A percentile compares a stretch with the other conserved stretches of the same genome.
Conservation (phyloP, 2,329 filamentous ascomycete genomes). For the Parafenestella ontariensis region DNA sequence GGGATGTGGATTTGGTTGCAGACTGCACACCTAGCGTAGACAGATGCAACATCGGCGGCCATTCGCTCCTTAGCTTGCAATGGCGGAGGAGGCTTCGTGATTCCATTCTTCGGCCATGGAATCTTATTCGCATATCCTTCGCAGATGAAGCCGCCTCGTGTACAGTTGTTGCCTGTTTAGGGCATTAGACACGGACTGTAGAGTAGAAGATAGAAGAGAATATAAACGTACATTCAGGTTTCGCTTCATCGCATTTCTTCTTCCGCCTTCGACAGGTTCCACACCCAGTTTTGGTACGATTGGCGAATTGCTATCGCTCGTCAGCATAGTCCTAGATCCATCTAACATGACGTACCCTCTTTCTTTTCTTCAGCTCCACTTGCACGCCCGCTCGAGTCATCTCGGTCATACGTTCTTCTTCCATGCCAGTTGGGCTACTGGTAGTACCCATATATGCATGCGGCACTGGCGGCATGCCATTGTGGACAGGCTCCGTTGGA, state of each 20-base stretch:
- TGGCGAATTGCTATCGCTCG: conserved; percentile 75
- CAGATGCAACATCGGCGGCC: conserved; percentile 27
- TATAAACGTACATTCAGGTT: conserved; percentile 80
- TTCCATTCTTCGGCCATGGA: conserved; percentile 79
- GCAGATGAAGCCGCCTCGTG: conserved; percentile 87
- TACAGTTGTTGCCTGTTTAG: conserved; percentile 72
- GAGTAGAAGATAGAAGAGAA: conserved; percentile 57
- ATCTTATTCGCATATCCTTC: conserved; percentile 86
- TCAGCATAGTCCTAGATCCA: conserved; percentile 13
- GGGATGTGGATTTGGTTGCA: conserved; percentile 37
- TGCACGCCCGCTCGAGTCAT: conserved; percentile 53
- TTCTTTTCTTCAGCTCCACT: conserved; percentile 54
- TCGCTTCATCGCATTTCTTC: conserved; percentile 97
- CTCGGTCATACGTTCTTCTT: conserved; percentile 45
- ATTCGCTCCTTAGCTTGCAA: conserved; percentile 80
- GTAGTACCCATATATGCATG: conserved; percentile 15
- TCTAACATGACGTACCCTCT: conserved; percentile 51
- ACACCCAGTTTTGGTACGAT: conserved; percentile 94
- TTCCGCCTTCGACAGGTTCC: conserved; percentile 90
- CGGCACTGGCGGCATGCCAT: conserved; percentile 17
- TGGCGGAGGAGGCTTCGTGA: conserved; percentile 64
- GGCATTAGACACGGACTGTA: conserved; percentile 1
- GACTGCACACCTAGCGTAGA: conserved; percentile 24
- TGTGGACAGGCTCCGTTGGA: conserved; percentile 22
- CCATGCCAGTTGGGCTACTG: conserved; percentile 21